Evolutionary conservation across 2,329 filamentous ascomycete genomes (phyloP).

Genomic region (Clonostachys rosea): DNA sequence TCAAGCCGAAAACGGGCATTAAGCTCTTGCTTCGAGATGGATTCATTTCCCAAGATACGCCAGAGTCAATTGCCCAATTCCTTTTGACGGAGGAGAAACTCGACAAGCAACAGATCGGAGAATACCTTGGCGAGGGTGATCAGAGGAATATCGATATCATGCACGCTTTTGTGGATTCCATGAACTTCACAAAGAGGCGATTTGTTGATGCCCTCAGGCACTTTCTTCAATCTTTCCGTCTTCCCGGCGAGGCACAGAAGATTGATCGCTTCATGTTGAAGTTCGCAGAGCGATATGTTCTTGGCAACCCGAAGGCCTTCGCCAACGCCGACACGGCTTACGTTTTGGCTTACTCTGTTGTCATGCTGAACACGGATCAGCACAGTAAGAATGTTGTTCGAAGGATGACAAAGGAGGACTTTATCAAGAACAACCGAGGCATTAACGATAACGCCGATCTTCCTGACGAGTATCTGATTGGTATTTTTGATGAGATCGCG

Average conservation of each 20-base stretch:
- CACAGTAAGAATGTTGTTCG: slow-evolving; percentile 81
- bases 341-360: slow-evolving; percentile 92
- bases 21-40: slow-evolving; percentile 79
- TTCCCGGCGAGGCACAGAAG: slow-evolving; percentile 96
- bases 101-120: slow-evolving; percentile 88
- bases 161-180: slow-evolving; percentile 94
- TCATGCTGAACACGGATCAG: slow-evolving; percentile 92
- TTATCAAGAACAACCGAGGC: slow-evolving; percentile 97
- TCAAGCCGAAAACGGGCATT: slow-evolving; percentile 92
- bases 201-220: slow-evolving; percentile 90
- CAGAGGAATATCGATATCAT: slow-evolving; percentile 92
- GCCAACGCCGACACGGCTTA: slow-evolving; percentile 98
- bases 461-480: slow-evolving; percentile 83
- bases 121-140: slow-evolving; percentile 92
- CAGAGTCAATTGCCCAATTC: slow-evolving; percentile 81
- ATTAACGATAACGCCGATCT: slow-evolving; percentile 96
- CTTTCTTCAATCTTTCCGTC: slow-evolving; percentile 89
- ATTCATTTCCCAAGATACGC: slow-evolving; percentile 76
- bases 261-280: slow-evolving; percentile 99
- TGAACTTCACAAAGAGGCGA: slow-evolving; percentile 88
- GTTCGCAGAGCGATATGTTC: slow-evolving; percentile 93
- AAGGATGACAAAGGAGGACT: slow-evolving; percentile 94
- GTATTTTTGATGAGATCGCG: slow-evolving; percentile 89
- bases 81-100: slow-evolving; percentile 76
- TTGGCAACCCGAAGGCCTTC: slow-evolving; percentile 93